A percentile compares a stretch with the other conserved stretches of the same genome.
phyloP scores from a whole-genome alignment of 371 early-diverging fungal species.

The Lichtheimia corymbifera region DNA sequence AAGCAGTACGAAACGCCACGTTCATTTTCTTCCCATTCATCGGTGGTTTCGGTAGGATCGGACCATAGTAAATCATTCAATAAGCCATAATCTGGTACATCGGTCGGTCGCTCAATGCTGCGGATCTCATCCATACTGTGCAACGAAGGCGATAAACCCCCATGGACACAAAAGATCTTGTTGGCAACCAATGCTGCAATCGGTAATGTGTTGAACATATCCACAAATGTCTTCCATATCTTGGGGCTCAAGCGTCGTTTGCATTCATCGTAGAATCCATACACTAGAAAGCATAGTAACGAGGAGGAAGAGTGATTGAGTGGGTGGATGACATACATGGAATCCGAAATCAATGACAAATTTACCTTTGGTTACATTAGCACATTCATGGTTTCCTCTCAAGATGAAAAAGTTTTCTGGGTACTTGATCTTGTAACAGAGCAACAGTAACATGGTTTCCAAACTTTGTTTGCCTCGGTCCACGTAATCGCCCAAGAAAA shows the following conservation, averaged over 20 bases:
- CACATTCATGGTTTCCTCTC: constrained; percentile 98
- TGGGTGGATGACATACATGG: no score
- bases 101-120: constrained; percentile 88
- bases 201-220: constrained; percentile 96
- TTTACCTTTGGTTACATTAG: constrained; percentile 86
- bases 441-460: constrained; percentile 92
- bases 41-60: constrained; percentile 73
- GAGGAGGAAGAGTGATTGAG: not conserved
- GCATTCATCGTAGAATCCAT: constrained; percentile 99
- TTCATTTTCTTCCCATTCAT: constrained; percentile 97
- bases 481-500: constrained; percentile 97
- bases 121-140: constrained; percentile 92
- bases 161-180: constrained; percentile 97
- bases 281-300: constrained; percentile 55
- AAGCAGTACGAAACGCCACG: constrained; percentile 96
- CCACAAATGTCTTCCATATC: constrained; percentile 96
- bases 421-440: constrained; percentile 97
- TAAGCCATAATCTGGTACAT: constrained; percentile 95
- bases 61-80: constrained; percentile 88
- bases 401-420: constrained; percentile 96
- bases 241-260: constrained; percentile 91
- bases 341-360: not conserved
- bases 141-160: constrained; percentile 89
- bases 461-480: constrained; percentile 95
- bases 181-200: constrained; percentile 94